Evolutionary conservation across 129 eudicot species (phyloP).

Genomic region (Apium graveolens): DNA sequence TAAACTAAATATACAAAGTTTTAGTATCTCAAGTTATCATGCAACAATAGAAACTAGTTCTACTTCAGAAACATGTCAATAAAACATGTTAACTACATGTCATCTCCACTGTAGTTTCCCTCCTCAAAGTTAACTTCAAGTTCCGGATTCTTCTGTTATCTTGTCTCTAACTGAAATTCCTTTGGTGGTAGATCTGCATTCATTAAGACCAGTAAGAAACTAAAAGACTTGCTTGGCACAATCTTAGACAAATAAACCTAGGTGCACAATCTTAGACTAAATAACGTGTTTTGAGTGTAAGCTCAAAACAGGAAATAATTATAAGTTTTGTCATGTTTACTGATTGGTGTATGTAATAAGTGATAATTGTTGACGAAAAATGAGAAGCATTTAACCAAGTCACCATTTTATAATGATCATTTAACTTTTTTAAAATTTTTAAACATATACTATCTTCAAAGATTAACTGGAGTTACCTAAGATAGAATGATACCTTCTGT

Average conservation of each 20-base stretch:
- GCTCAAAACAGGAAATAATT: background rate
- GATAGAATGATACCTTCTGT: slow-evolving; percentile 50
- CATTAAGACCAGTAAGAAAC: slow-evolving; percentile 11
- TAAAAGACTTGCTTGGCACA: background rate
- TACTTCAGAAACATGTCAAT: no score
- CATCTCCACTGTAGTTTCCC: no score
- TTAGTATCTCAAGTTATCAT: no score
- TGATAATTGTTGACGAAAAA: background rate
- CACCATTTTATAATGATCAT: background rate
- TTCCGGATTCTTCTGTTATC: no score
- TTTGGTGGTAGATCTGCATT: background rate
- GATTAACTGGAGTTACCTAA: slow-evolving; percentile 2
- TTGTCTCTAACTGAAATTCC: no score
- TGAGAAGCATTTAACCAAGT: background rate
- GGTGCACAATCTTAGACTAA: background rate
- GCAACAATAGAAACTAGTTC: no score
- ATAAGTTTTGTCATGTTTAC: background rate
- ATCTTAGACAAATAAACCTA: no score
- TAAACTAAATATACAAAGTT: no score
- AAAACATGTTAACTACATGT: no score
- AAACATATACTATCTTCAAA: background rate
- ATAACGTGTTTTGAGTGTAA: background rate
- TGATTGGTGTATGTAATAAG: no score
- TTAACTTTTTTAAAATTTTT: background rate
- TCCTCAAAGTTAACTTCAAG: no score